Base-by-base conservation (phyloP, 1,139 yeast genomes). In the Pichia sp. region DNA sequence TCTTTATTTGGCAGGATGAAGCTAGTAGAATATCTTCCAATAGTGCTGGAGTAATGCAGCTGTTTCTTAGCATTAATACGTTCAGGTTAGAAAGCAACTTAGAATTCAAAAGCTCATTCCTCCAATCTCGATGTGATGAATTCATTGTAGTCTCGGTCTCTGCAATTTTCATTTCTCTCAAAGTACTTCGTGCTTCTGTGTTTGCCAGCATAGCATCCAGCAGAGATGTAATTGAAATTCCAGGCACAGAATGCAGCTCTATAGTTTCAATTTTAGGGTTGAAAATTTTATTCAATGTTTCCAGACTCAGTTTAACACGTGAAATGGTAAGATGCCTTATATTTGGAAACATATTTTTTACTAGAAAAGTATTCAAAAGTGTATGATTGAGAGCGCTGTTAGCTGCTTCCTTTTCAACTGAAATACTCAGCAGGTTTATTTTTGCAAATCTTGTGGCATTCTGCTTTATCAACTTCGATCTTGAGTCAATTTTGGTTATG, bases 11-110 rank as follows among this genome's bases (percentile, higher is more conserved):
- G 1, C 46, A 40, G 1, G 53, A 45, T 1, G 66, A 60, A 5
- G 55, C 51, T 11, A 36, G 38, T 8, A 65, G 45, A 0, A 65
- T 38, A 43, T 53, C 54, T 1, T 45, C 30, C 10, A 64, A 36
- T 6, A 56, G 57, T 10, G 50, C 47, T 32, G 58, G 58, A 15
- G 60, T 48, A 15, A 65, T 43, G 2, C 57, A 49, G 8, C 65
- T 61, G 43, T 59, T 59, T 15, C 52, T 53, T 6, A 64, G 47
- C 16, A 49, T 49, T 26, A 64, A 51, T 2, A 15, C 26, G 13
- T 47, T 45, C 30, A 64, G 34, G 10, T 55, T 48, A 2, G 49
- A n/a, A 7, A 61, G 48, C 41, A 56, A 5, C 34, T 32, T 45
- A 1, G 50, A 8, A 30, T 42, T 10, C 53, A 45, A 10, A 51